These are phyloP conservation scores for Aspergillus tanneri DNA, from an alignment of 2,329 filamentous ascomycete genomes.

Conservation along the genomic window DNA sequence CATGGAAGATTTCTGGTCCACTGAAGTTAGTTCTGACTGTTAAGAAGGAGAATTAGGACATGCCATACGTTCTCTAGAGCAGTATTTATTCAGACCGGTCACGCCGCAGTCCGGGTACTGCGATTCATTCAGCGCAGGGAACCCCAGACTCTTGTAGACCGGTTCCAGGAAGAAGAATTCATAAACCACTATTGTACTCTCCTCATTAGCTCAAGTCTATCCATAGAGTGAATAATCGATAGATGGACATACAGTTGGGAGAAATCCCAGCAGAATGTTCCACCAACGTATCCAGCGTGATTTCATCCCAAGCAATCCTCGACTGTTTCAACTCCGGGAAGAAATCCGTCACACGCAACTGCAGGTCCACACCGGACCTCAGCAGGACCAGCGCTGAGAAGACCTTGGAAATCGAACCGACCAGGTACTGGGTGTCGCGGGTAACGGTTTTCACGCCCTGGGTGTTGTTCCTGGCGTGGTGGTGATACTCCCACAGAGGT, in stretches of 20 bases:
- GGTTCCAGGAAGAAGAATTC: slow-evolving; percentile 42
- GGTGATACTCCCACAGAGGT: slow-evolving; percentile 47
- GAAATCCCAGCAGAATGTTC: slow-evolving; percentile 40
- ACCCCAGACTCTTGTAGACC: slow-evolving; percentile 36
- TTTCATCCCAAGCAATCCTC: slow-evolving; percentile 36
- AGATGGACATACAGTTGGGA: slow-evolving; percentile 36
- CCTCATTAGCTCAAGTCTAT: background rate
- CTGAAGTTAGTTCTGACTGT: background rate
- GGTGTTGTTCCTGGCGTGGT: slow-evolving; percentile 36
- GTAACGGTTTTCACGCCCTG: slow-evolving; percentile 36
- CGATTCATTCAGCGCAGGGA: slow-evolving; percentile 36
- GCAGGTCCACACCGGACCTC: slow-evolving; percentile 36
- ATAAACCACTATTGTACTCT: slow-evolving; percentile 29
- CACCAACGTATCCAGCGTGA: slow-evolving; percentile 41
- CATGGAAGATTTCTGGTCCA: slow-evolving; percentile 33
- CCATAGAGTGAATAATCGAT: no score
- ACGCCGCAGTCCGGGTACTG: slow-evolving; percentile 43
- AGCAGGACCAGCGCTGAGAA: slow-evolving; percentile 42
- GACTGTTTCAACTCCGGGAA: slow-evolving; percentile 35
- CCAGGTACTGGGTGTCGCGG: slow-evolving; percentile 43
- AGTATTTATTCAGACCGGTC: slow-evolving; percentile 34
- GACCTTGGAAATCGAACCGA: slow-evolving; percentile 45
- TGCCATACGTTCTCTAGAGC: slow-evolving; percentile 33
- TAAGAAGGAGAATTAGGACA: rapidly evolving
- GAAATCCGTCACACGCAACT: slow-evolving; percentile 36